Base-by-base conservation (phyloP, 495 filamentous ascomycete genomes). In the Parathielavia hyrcaniae region DNA sequence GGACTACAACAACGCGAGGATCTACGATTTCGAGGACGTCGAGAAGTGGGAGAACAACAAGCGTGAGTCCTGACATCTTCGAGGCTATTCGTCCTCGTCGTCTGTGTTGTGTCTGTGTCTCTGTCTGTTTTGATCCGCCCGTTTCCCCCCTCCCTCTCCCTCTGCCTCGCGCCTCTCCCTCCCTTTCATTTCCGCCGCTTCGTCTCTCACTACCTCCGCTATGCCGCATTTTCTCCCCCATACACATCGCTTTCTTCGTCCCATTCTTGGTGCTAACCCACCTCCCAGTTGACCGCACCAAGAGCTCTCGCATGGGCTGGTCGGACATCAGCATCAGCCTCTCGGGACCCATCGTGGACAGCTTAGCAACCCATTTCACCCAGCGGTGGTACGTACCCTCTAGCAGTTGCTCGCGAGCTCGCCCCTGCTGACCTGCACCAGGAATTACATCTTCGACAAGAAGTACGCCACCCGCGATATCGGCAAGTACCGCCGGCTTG, bases 1-100 rank as follows among this genome's bases (percentile, higher is more conserved):
- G 61, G 92, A 97, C 66, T 97, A 87, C 71, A 97, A 97, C 72
- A 96, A 97, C 67, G 90, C 90, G 34, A 71, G 90, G 41, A 80
- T 91, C 19, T 85, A 85, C 64, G 92, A 97, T 65, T 97, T 97
- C 70, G 79, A 88, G 50, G 86, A 92, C 66, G 91, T 96, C 12
- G 68, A 80, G 4, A 80, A 95, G 54, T 95, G 85, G 81, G 80
- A 95, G 45, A 79, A 90, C 41, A 97, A 97, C 67, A 87, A 95
- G 64, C 79, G 76, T 77, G 44, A 58, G 73, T 60, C 39, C 14
- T 8, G 32, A 13, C 9, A n/a, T 5, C 12, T 5, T 20, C 38
- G 6, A 30, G 26, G 26, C 26, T 30, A 6, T 30, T 30, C 2
- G 3, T 6, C 26, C 26, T 30, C 6, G 26, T 30, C 26, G 26